Evolutionary conservation across 768 basidiomycete genomes (phyloP).

Genomic region (Floccularia luteovirens): DNA sequence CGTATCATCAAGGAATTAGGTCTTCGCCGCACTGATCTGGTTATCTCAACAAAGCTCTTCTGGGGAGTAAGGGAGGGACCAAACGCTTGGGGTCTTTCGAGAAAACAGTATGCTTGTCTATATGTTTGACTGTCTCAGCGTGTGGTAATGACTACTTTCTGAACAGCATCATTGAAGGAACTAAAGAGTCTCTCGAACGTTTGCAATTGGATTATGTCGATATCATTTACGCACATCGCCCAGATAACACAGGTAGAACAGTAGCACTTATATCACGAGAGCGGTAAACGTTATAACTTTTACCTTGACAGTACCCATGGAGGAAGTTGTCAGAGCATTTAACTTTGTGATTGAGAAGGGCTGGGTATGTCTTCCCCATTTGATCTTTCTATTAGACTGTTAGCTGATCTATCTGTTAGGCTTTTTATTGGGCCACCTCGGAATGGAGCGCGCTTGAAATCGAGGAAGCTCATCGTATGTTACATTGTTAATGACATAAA

Average conservation of each 20-base stretch:
- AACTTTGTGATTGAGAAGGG: slow-evolving; percentile 70
- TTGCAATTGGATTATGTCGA: slow-evolving; percentile 73
- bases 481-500: slow-evolving; percentile 1
- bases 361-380: slow-evolving; percentile 34
- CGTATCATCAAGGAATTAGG: slow-evolving; percentile 70
- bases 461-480: slow-evolving; percentile 55
- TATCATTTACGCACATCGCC: slow-evolving; percentile 64
- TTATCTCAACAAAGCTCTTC: slow-evolving; percentile 79
- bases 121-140: not conserved
- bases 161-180: slow-evolving; percentile 65
- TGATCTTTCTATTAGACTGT: not conserved
- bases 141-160: too few relatives aligned
- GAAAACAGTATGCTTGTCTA: slow-evolving; percentile 43
- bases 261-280: not conserved
- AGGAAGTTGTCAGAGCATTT: slow-evolving; percentile 78
- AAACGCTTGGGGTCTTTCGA: slow-evolving; percentile 47
- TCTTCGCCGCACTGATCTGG: slow-evolving; percentile 55
- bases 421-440: slow-evolving; percentile 69
- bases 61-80: slow-evolving; percentile 60
- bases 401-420: slow-evolving; percentile 17
- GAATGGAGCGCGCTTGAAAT: slow-evolving; percentile 74
- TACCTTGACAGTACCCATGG: slow-evolving; percentile 53
- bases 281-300: not conserved
- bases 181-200: slow-evolving; percentile 56
- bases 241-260: slow-evolving; percentile 42